Evolutionary conservation across 2,329 filamentous ascomycete species (phyloP).

Genomic region (Colletotrichum sp.): DNA sequence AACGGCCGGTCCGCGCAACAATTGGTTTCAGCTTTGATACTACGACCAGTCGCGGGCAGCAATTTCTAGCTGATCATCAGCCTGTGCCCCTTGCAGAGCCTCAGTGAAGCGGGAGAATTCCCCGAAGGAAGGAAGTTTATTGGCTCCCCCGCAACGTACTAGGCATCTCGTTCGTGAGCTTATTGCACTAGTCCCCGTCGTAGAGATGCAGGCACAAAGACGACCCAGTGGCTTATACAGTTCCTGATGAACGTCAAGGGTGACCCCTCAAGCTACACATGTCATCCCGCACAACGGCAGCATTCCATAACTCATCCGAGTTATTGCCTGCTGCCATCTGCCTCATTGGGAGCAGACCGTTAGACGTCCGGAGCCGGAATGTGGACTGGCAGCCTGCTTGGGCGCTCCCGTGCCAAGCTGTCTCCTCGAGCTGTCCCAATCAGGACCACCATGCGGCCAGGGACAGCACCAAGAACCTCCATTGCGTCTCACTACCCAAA

Average conservation of each 20-base stretch:
- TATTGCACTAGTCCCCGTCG: neutral
- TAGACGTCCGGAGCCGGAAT: neutral
- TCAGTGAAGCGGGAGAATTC: neutral
- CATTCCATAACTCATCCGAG: neutral
- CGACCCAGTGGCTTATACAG: neutral
- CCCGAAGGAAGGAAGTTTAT: neutral
- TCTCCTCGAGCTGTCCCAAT: neutral
- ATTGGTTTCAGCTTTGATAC: constrained; percentile 17
- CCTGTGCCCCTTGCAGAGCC: neutral
- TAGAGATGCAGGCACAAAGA: neutral
- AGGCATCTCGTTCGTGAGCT: constrained; percentile 1
- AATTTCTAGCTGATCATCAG: neutral
- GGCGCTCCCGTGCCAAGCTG: neutral
- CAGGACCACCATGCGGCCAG: constrained; percentile 9
- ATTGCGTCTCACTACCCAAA: constrained; percentile 13
- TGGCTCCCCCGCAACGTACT: neutral
- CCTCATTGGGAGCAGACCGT: neutral
- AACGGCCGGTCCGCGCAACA: neutral
- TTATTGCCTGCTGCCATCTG: neutral
- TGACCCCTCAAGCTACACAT: neutral
- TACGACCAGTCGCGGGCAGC: neutral
- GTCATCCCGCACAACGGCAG: neutral
- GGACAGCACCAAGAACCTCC: neutral
- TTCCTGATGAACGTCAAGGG: neutral
- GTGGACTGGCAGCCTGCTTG: neutral